Base-by-base conservation (phyloP, 352 stramenopile species). In the Elongisporangium anandrum region DNA sequence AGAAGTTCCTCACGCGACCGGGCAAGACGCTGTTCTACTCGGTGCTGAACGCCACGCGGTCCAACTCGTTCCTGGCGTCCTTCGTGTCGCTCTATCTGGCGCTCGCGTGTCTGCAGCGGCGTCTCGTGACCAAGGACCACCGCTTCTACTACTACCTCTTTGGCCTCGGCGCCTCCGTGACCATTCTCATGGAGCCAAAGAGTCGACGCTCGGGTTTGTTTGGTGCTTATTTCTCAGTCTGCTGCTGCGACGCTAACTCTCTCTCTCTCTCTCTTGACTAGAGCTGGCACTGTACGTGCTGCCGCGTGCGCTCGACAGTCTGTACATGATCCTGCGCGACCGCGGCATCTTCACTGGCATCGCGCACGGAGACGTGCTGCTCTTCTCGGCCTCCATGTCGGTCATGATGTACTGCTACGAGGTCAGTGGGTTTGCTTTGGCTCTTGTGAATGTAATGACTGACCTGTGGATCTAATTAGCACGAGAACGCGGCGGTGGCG, bases 331-430 rank as follows among this genome's bases (percentile, higher is more conserved):
- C 54, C 69, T 94, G 21, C 71, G 77, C 48, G 83, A 92, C 61
- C 81, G 77, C 49, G 70, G 75, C 29, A 81, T 92, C 62, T 77
- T 87, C 41, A 69, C 72, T n/a, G 80, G 83, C 56, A 71, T 93
- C 49, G 72, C 66, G 19, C 69, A 90, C 54, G 85, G 83, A 21
- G 85, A 94, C 57, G 72, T 92, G 29, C 68, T 80, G 50, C 71
- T 94, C 45, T 94, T 93, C 56, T 81, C 82, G 22, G 68, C 69
- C 13, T 94, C 83, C 9, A 94, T 93, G 83, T 71, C 77, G 9
- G 68, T 85, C 50, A 86, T 94, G 66, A 93, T 93, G 85, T 88
- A 87, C 66, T 90, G 71, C 59, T 94, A 92, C 56, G 83, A 94
- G 82, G 81, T 88, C 34, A 45, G 34, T 34, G 24, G 24, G 24